Evolutionary conservation across 352 stramenopile species (phyloP).

Genomic region (Globisporangium rhizosaccharum): DNA sequence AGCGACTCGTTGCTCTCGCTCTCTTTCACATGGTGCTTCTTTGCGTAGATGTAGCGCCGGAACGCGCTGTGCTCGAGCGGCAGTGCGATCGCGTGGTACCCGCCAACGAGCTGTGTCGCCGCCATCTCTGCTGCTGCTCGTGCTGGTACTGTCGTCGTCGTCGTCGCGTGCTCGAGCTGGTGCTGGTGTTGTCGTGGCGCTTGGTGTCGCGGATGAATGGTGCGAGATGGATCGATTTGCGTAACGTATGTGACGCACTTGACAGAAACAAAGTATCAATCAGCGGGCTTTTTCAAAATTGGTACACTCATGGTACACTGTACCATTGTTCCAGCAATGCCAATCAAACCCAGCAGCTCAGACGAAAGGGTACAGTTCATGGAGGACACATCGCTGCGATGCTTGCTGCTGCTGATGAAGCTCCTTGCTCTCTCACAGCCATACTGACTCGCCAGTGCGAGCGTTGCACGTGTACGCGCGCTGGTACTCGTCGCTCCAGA

Average conservation of each 20-base stretch:
- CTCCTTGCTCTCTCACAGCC: constrained; percentile 18
- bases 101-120: constrained; percentile 25
- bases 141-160: neutral
- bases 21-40: constrained; percentile 58
- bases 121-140: constrained; percentile 11
- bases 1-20: constrained; percentile 32
- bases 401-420: too few relatives aligned
- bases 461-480: constrained; percentile 43
- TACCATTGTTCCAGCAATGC: too few relatives aligned
- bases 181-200: neutral
- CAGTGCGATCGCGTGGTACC: constrained; percentile 74
- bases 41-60: constrained; percentile 69
- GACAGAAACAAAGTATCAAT: neutral
- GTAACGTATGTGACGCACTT: neutral
- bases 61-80: constrained; percentile 56
- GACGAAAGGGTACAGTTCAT: too few relatives aligned
- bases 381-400: too few relatives aligned
- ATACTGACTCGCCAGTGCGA: constrained; percentile 35
- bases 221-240: neutral
- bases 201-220: constrained; percentile 1
- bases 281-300: neutral
- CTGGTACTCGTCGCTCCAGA: constrained; percentile 63
- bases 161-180: neutral
- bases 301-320: too few relatives aligned
- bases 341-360: too few relatives aligned